A percentile compares a stretch with the other conserved stretches of the same genome.
These are phyloP conservation scores for Mycena rosella DNA, from an alignment of 768 basidiomycete genomes.

Conservation along the genomic window DNA sequence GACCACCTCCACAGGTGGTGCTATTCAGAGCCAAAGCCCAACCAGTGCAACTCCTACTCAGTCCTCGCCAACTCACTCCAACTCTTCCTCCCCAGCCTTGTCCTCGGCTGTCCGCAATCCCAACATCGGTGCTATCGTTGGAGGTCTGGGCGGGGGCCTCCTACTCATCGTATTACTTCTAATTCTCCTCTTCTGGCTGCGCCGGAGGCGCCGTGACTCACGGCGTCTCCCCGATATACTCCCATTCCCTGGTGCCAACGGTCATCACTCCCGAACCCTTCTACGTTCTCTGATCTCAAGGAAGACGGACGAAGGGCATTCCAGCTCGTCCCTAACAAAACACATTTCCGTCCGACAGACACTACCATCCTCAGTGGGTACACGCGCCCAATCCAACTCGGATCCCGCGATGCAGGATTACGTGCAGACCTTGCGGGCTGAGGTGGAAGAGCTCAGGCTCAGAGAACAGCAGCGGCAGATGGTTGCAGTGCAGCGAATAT, in stretches of 20 bases:
- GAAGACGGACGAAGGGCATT: background rate
- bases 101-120: background rate
- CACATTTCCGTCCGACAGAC: background rate
- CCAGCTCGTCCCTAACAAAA: background rate
- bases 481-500: slow-evolving; percentile 2
- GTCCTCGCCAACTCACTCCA: background rate
- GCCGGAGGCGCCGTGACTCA: background rate
- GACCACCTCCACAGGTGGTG: background rate
- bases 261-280: background rate
- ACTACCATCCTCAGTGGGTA: background rate
- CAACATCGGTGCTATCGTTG: background rate
- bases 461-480: slow-evolving; percentile 15
- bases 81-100: background rate
- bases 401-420: slow-evolving; percentile 2
- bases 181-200: background rate
- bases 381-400: background rate
- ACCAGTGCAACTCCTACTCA: background rate
- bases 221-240: background rate
- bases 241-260: background rate
- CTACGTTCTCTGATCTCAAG: background rate
- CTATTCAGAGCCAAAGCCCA: background rate
- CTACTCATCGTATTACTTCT: background rate
- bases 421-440: slow-evolving; percentile 6
- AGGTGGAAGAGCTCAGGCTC: slow-evolving; percentile 5
- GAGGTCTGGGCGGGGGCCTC: background rate